These are phyloP conservation scores for Kluyveromyces aestuarii DNA, from an alignment of 805 yeast species.

Conservation along the genomic window DNA sequence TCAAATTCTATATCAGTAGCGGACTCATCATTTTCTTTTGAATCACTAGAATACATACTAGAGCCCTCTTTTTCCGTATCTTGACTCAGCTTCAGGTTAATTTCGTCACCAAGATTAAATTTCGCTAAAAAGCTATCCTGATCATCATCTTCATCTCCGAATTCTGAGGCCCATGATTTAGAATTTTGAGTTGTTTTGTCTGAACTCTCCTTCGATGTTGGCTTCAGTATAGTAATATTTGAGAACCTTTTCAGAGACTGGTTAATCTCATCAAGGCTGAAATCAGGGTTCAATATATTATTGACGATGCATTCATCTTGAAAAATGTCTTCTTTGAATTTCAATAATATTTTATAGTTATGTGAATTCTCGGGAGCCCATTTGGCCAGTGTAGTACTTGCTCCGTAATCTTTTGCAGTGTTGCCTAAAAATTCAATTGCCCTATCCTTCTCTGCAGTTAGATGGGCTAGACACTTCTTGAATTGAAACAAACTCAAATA, in stretches of 20 bases:
- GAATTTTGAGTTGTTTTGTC: not conserved
- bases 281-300: not conserved
- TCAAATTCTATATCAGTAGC: not conserved
- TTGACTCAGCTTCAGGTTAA: not conserved
- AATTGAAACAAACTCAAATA: conserved; percentile 7
- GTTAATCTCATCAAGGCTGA: not conserved
- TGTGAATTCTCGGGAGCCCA: conserved; percentile 29
- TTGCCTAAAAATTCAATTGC: conserved; percentile 25
- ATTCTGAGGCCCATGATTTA: not conserved
- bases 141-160: not conserved
- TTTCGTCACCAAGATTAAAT: not conserved
- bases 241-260: not conserved
- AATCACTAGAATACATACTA: not conserved
- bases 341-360: conserved; percentile 15
- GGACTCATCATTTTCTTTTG: not conserved
- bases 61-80: not conserved
- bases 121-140: conserved; percentile 1
- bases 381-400: conserved; percentile 14
- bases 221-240: not conserved
- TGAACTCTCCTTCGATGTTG: not conserved
- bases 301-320: conserved; percentile 2
- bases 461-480: conserved; percentile 8
- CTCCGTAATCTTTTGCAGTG: conserved; percentile 19
- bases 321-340: conserved; percentile 10
- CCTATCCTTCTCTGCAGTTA: conserved; percentile 23